Base-by-base conservation (phyloP, 805 yeast species). In the Alloascoidea hylecoeti region DNA sequence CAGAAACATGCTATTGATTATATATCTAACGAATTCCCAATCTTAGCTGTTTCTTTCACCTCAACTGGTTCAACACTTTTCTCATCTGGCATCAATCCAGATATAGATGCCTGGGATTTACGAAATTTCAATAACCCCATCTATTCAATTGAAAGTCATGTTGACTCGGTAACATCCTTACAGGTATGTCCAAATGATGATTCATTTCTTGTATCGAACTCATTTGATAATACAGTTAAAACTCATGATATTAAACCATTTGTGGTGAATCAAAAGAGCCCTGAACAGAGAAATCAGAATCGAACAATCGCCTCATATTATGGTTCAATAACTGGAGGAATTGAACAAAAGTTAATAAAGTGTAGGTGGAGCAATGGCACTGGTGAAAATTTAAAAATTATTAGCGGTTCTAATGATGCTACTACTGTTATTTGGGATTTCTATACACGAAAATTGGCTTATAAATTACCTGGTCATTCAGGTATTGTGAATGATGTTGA, bases 31-130 rank as follows among this genome's bases (percentile, higher is more conserved):
- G 65, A 64, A 2, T 78, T 62, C 46, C 92, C 94, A 0, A 46
- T 82, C 1, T 53, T 80, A 15, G 61, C 82, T 0, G 69, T 72
- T 4, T 66, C 63, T 4, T 47, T 58, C 42, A 64, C 46, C 47
- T 47, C 51, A 2, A 53, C 55, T 33, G 74, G 70, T 1, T 52
- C 56, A 13, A 53, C 58, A 12, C 46, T 78, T 3, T 82, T 63
- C 45, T 62, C 72, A 3, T 60, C 78, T 0, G 94, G 94, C 0
- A 68, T 83, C 2, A 89, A 83, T 44, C 78, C 84, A 1, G 57
- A 63, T 0, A 64, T 83, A 0, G 49, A 58, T 33, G 77, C 74
- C 2, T 77, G 68, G 57, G 94, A 83, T 48, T 36, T 71, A 4
- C 54, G 84, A 39, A 52, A 60, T 3, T 40, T 59, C 3, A 55